Evolutionary conservation across 1,139 yeast genomes (phyloP), one percentile per base, ranked within the genome.

Genomic region (Zygosaccharomyces sapae): DNA sequence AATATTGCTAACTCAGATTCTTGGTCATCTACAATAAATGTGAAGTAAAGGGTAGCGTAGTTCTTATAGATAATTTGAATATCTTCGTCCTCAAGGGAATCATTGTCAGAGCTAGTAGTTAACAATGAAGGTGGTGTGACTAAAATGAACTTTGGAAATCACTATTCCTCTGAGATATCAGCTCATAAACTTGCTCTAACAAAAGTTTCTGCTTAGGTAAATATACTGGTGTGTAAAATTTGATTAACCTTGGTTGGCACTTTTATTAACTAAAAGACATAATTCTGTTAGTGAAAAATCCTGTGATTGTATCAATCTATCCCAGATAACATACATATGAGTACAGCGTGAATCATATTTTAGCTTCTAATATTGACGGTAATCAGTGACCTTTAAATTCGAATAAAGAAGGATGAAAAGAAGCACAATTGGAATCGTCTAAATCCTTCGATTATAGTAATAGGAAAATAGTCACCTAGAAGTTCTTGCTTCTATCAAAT

Each of bases 1-100:
- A 92, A 69, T 42, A 92, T 90, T 2, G 97, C 98, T 48, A 92
- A 74, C 66, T 92, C 98, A 24, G 92, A 82, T 65, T 92, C 99
- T 63, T 89, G 96, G 55, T 86, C 95, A 67, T 94, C 98, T 9
- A 90, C 97, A 36, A 94, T 82, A 64, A 94, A 89, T 30, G 94
- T 96, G 70, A 92, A 92, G 67, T 87, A 92, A 25, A 92, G 72
- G 0, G 98, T 90, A 13, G 98, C 97, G 62, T 90, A 92, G 62
- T 89, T 95, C 52, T 97, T 76, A 68, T 92, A 92, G 30, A 92
- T 90, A 49, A 92, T 96, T 52, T 89, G 83, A 54, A 92, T 86
- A 52, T 83, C 90, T 16, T 83, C 86, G 53, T 81, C 70, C 41
- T 81, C 88, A 49, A 82, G 87, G 2, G 38, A 86, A 69, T 45